These are phyloP conservation scores for Aspergillus ochraceoroseus DNA, from an alignment of 2,329 filamentous ascomycete species.

Conservation along the genomic window DNA sequence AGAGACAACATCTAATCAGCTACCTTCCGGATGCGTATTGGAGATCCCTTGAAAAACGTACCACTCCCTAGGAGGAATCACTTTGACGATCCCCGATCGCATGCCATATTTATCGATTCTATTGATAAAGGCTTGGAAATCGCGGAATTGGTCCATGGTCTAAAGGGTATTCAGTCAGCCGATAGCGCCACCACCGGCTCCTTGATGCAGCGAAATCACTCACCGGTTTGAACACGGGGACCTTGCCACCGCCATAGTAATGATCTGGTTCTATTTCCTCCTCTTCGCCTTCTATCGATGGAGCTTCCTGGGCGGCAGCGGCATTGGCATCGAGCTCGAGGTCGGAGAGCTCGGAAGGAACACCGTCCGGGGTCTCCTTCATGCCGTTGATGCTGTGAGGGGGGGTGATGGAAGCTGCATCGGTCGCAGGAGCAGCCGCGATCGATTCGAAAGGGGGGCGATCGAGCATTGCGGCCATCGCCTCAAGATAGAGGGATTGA, in stretches of 20 bases:
- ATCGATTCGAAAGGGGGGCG: constrained; percentile 28
- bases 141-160: constrained; percentile 88
- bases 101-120: constrained; percentile 93
- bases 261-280: constrained; percentile 79
- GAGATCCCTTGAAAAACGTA: constrained; percentile 47
- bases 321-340: constrained; percentile 38
- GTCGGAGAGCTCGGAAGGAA: constrained; percentile 41
- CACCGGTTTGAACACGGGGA: constrained; percentile 88
- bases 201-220: constrained; percentile 31
- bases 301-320: constrained; percentile 24
- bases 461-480: constrained; percentile 36
- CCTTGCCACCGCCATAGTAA: constrained; percentile 74
- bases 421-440: constrained; percentile 23
- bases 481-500: constrained; percentile 18
- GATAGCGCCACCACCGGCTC: background rate
- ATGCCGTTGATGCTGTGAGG: constrained; percentile 44
- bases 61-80: constrained; percentile 92
- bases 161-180: constrained; percentile 27
- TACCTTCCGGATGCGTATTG: background rate
- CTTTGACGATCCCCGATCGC: constrained; percentile 94
- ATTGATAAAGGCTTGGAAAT: constrained; percentile 87
- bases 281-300: constrained; percentile 56
- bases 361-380: constrained; percentile 42
- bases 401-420: constrained; percentile 40
- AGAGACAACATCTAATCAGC: constrained; percentile 2